Evolutionary conservation across 176 grass and related monocot genomes (phyloP).

Genomic region (Carex myosuroides): DNA sequence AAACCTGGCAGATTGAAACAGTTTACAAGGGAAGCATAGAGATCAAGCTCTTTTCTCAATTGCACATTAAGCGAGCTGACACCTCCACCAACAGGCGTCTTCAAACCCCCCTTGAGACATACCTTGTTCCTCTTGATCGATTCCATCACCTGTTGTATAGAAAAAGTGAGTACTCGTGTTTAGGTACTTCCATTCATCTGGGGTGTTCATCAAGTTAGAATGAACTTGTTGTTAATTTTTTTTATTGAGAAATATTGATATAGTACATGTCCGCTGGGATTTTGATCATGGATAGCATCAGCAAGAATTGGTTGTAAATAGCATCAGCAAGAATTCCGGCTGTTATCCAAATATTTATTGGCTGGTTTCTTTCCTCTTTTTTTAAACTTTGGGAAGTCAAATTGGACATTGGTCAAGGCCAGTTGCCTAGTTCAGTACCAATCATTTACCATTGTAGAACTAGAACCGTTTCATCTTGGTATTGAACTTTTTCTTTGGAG

Average conservation of each 20-base stretch:
- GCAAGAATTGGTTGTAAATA: background rate
- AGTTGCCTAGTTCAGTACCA: background rate
- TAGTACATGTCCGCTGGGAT: background rate
- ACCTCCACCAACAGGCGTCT: constrained; percentile 75
- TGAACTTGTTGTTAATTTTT: background rate
- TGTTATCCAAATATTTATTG: background rate
- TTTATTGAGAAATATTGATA: background rate
- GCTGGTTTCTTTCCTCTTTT: background rate
- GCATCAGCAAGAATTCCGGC: background rate
- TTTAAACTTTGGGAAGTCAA: background rate
- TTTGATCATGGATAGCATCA: background rate
- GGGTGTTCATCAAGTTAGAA: background rate
- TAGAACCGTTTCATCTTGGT: background rate
- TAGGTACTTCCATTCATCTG: background rate
- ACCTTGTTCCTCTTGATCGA: constrained; percentile 92
- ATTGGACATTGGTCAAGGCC: background rate
- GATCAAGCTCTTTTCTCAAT: constrained; percentile 91
- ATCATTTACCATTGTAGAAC: background rate
- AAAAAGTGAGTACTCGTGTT: background rate
- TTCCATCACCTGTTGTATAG: constrained; percentile 48
- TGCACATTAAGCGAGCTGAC: constrained; percentile 90
- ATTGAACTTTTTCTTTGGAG: background rate
- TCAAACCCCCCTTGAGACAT: constrained; percentile 84
- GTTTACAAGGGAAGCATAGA: constrained; percentile 88
- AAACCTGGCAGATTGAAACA: constrained; percentile 88